Base-by-base conservation (phyloP, 2,329 filamentous ascomycete genomes). In the Chalaropsis thielavioides region DNA sequence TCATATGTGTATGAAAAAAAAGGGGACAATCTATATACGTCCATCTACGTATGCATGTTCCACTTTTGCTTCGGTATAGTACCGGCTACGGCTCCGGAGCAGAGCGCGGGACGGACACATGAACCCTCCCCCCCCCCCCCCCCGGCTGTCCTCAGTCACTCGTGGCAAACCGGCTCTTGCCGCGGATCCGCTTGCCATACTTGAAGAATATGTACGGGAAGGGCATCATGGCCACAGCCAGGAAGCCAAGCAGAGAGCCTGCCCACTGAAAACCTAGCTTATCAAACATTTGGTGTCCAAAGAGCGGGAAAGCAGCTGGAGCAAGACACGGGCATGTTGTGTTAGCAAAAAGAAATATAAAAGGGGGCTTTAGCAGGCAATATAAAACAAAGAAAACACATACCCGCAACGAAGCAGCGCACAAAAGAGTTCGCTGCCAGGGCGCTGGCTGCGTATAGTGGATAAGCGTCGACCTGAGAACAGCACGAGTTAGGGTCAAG, bases 361-460 rank as follows among this genome's bases (percentile, higher is more conserved):
- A 31, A 31, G 31, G 31, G 31, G 31, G 31, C 31, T 31, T 31
- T 6, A 31, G 31, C 31, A 31, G 31, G 31, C n/a, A n/a, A n/a
- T n/a, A n/a, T n/a, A n/a, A n/a, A n/a, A 31, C 31, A 31, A 2
- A 31, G 3, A 64, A 62, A 67, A 49, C 7, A 74, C 80, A 75
- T 71, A 82, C 80, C 80, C 67, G 87, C 91, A 77, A 95, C 94
- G 22, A 81, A 79, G 68, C 86, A 90, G 63, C 92, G 82, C 66
- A 88, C 82, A 73, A 94, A 89, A 59, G 86, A 87, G 71, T 95
- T 94, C 56, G 90, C 90, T 13, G 91, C 90, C 73, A 96, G 79
- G 3, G 90, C 90, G 66, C 81, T 85, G 59, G 88, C 88, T 31
- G 88, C 87, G 72, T 89, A 90, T 31, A 83, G 74, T 64, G 87